Evolutionary conservation across 163 green algal genomes (phyloP), one percentile per base, ranked within the genome.

Genomic region (Trebouxia gelatinosa): DNA sequence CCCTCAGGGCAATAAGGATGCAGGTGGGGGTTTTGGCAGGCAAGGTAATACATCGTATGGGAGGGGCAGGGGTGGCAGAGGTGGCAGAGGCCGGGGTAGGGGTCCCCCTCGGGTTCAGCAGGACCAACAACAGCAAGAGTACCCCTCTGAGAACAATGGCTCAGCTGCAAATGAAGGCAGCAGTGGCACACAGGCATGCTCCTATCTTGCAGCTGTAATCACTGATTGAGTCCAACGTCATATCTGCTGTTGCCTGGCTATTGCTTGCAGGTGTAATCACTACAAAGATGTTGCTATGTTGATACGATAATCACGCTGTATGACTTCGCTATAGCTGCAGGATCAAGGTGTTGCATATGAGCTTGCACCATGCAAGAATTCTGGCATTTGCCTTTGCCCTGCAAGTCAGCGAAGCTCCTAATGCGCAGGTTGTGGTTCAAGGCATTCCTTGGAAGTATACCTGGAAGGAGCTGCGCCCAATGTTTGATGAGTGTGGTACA

Each of bases 401-500:
- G 57, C 57, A 11, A 32, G 57, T 37, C 23, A 72, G 21, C 68
- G 26, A 35, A 34, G 3, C 28, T 26, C 26, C 29, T 40, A 51
- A 28, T 37, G n/a, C 83, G 54, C 86, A 94, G 93, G 81, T 98
- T n/a, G 93, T 97, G 66, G 91, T 98, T 29, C 93, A 97, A 77
- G 94, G 94, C 82, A 91, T 98, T 43, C 92, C 94, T 46, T 98
- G 92, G 91, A 86, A 85, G 59, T 97, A 92, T 85, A 95, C 87
- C 23, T 92, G 89, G 85, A 78, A 90, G 57, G 89, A 98, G 78
- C 87, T 98, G 26, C 89, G 91, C 81, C 85, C 92, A 29, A 86
- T 97, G 80, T 94, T 98, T 80, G 86, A 93, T 64, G 79, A 81
- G 35, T 80, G 86, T 48, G 88, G 80, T 21, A 81, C 78, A 67